Evolutionary conservation across 2,329 filamentous ascomycete genomes (phyloP), one percentile per base, ranked within the genome.

Genomic region (Claviceps maximensis): DNA sequence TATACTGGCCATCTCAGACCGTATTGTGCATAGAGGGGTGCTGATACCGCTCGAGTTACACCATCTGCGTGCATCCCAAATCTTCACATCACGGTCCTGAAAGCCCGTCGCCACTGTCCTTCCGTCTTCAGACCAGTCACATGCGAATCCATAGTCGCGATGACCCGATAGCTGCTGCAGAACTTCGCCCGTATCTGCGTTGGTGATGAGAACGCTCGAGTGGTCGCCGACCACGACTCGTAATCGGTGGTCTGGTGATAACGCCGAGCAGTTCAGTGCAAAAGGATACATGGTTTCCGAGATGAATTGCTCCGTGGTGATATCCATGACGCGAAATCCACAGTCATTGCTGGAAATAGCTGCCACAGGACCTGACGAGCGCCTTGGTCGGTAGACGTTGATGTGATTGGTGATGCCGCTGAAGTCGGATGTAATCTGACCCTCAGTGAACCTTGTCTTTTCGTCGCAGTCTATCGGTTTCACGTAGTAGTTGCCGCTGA

Each of bases 11-110:
- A 88, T 81, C 60, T 84, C 78, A 25, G 79, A 79, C 44, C 76
- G 71, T 25, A 90, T 70, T 12, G 76, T 77, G 19, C 72, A 71
- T 9, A 84, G 59, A 0, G 79, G 73, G 2, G 58, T 67, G 50
- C 71, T 68, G 23, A 62, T 52, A 6, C 79, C 79, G 4, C 75
- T 69, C 9, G 75, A 74, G 52, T 75, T 69, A 46, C 69, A 74
- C 83, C 84, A 87, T 52, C 78, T 80, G 9, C 87, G 77, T 8
- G 86, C 83, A 63, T 91, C 87, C 82, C 84, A 90, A 49, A 91
- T 80, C 57, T 82, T 80, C 58, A 90, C 75, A 29, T 75, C 77
- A 63, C 77, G 83, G 65, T 91, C 87, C 65, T 91, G 86, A 56
- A 84, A 84, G 23, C 83, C 86, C 0, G 87, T 90, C 13, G 87